Base-by-base conservation (phyloP, 106 monocot genomes). In the Narthecium ossifragum region DNA sequence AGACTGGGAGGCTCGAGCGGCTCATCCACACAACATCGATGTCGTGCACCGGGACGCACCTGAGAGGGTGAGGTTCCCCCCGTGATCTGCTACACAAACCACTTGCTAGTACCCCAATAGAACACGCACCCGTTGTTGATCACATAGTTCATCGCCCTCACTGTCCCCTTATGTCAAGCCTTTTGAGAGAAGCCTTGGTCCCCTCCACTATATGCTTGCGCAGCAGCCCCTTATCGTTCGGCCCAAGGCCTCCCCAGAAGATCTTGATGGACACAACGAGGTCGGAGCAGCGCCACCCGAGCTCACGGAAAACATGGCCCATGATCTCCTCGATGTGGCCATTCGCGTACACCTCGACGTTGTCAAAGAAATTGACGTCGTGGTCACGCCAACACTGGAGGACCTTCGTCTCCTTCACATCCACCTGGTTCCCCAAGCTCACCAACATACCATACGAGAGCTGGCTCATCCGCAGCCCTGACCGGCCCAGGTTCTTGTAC, bases 291-390 rank as follows among this genome's bases (percentile, higher is more conserved):
- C 77, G 79, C 93, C 93, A 94, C 0, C 94, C 90, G 51, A 96
- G 90, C 75, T 96, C 94, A 17, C 94, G 80, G 64, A 96, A 65
- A 32, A 90, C 89, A 70, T 92, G 94, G 9, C 90, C 90, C 94
- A 90, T 96, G 83, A 96, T 96, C 80, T 96, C 94, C 83, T 96
- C 94, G 47, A 90, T 90, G 12, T 90, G 77, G 31, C 90, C 94
- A 31, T 86, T 86, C 32, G 90, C 90, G 73, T 96, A 96, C 8
- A 90, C 94, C 83, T 90, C 94, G 57, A 90, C 94, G 73, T 90
- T 96, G 86, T 96, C 94, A 86, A 96, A 96, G 90, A 96, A 96
- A 75, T 96, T 96, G 56, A 96, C 83, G 43, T 86, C 86, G 51
- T 78, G 57, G 70, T 96, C 90, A 62, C 94, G 86, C 78, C 94